Evolutionary conservation across 2,329 filamentous ascomycete species (phyloP), one percentile per base, ranked within the genome.

Genomic region (Aureobasidium sp.): DNA sequence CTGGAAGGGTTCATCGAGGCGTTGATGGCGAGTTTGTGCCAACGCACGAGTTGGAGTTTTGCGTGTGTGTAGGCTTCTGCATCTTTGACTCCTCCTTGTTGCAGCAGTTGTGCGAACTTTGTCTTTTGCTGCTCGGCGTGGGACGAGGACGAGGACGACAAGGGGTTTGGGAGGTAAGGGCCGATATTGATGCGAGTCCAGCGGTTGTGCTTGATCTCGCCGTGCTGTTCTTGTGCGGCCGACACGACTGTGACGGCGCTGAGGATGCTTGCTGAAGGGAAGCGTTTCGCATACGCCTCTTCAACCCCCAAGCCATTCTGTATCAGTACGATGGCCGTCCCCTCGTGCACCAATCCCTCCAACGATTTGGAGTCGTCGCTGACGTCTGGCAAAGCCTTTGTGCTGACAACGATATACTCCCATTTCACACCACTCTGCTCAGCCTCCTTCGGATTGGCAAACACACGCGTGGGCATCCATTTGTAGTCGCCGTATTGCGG

Each of bases 11-110:
- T 90, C 80, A 89, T 87, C 55, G 84, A 83, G 0, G 86, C 84
- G 71, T 90, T 90, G 76, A 90, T 89, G 67, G 84, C 86, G 63
- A 89, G 82, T 72, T 90, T 90, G 72, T 89, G 86, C 87, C 87
- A 90, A 25, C 87, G 79, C 19, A 89, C 81, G 43, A 84, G 80
- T 72, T 90, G 87, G 47, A 90, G 75, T 62, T 84, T 85, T 33
- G 84, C 74, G 70, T 88, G 84, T 49, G 82, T 79, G 66, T 86
- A 84, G 8, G 80, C 75, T 63, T 85, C 81, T 5, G 85, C 84
- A 70, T 90, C 87, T 61, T 79, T 79, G 64, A 90, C 82, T 1
- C 81, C 81, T 38, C 85, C 86, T n/a, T 81, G 73, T 13, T 74
- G 74, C 70, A 85, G 81, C 72, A 83, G 79, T n/a, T 72, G 71